phyloP scores from a whole-genome alignment of 176 grass and related monocot species.

The Aegilops tauschii region DNA sequence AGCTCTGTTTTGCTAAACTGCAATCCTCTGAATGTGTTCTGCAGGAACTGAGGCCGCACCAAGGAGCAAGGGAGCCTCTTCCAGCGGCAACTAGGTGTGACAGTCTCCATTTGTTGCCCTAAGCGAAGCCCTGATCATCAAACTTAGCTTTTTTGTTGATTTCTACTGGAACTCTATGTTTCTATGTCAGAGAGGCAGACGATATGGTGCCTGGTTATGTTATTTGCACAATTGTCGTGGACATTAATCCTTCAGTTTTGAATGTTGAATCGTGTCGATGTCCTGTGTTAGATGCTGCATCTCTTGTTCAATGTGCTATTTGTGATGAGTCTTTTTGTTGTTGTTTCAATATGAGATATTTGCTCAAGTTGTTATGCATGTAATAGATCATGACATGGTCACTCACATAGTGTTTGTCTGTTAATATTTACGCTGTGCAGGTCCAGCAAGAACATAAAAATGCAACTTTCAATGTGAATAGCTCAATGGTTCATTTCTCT shows the following conservation, averaged over 20 bases:
- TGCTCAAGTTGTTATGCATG: no score
- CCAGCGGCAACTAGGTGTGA: conserved; percentile 32
- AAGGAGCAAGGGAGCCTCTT: conserved; percentile 60
- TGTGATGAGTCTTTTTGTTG: not conserved
- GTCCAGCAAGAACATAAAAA: no score
- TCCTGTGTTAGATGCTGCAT: not conserved
- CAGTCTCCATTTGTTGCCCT: not conserved
- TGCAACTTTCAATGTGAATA: no score
- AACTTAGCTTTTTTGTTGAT: conserved; percentile 34
- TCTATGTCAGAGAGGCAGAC: not conserved
- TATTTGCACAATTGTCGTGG: conserved; percentile 11
- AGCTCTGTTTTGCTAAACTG: not conserved
- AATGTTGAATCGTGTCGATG: not conserved
- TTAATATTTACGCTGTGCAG: no score
- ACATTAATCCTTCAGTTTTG: conserved; percentile 41
- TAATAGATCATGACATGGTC: no score
- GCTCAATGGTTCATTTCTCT: no score
- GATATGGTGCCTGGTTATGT: conserved; percentile 23
- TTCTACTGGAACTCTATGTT: conserved; percentile 21
- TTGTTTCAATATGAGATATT: not conserved
- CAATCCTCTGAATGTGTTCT: not conserved
- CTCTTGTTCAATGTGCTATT: not conserved
- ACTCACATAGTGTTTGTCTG: no score
- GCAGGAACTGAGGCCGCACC: conserved; percentile 63
- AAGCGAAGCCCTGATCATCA: not conserved